Conservation (phyloP, 2,329 filamentous ascomycete genomes). For the Botryotinia narcissicola region DNA sequence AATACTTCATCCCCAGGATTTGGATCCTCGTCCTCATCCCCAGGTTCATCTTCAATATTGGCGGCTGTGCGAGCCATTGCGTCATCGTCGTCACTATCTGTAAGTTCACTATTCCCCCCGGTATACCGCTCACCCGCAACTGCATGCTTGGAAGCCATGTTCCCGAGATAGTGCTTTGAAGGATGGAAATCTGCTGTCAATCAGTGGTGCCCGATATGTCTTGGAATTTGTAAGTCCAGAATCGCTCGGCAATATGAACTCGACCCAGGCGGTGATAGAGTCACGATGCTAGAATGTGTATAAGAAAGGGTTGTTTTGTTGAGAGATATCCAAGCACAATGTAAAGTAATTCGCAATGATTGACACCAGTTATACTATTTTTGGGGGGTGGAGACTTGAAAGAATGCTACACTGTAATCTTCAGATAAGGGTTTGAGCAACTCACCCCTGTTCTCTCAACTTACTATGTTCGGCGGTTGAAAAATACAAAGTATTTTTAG, state of each 20-base stretch:
- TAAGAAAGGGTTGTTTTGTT: too few species aligned
- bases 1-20: conserved; percentile 10
- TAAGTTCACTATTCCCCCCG: background rate
- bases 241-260: background rate
- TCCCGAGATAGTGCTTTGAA: background rate
- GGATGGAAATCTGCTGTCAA: background rate
- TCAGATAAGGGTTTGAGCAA: background rate
- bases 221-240: background rate
- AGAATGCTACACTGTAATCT: background rate
- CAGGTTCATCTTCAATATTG: background rate
- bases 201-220: background rate
- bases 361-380: background rate
- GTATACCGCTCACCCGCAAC: background rate
- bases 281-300: too few species aligned
- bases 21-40: background rate
- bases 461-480: background rate
- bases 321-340: background rate
- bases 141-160: background rate
- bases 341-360: background rate
- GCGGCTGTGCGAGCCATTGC: background rate
- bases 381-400: background rate
- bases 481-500: background rate
- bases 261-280: background rate
- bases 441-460: background rate
- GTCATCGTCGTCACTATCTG: background rate